Evolutionary conservation across 192 early-diverging fungal genomes (phyloP).

Genomic region (Backusella luteola): DNA sequence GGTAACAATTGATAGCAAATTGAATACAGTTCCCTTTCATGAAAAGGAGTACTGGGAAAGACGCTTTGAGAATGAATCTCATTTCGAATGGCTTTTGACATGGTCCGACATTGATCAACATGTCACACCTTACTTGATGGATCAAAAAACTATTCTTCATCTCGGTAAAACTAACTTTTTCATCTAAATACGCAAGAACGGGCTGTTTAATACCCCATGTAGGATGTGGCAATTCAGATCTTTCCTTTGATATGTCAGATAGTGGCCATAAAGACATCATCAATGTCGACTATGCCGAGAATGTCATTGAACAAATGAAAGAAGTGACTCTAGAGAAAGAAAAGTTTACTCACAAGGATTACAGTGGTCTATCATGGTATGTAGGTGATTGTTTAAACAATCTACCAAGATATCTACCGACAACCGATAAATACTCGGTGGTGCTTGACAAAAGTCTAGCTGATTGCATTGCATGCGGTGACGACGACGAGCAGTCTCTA

Average conservation of each 20-base stretch:
- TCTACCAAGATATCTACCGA: not conserved
- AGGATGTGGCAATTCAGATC: slow-evolving; percentile 37
- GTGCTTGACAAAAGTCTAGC: slow-evolving; percentile 26
- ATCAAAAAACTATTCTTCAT: slow-evolving; percentile 11
- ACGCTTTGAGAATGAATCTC: slow-evolving; percentile 30
- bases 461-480: slow-evolving; percentile 29
- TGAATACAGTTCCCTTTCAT: slow-evolving; percentile 23
- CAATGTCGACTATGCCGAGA: slow-evolving; percentile 35
- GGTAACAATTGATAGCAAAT: not conserved
- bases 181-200: not conserved
- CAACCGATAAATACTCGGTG: slow-evolving; percentile 7
- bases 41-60: slow-evolving; percentile 33
- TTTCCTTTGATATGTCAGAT: slow-evolving; percentile 30
- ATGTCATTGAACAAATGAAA: slow-evolving; percentile 30
- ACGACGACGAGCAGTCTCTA: slow-evolving; percentile 14
- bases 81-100: slow-evolving; percentile 34
- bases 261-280: slow-evolving; percentile 10
- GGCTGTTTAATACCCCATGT: not conserved
- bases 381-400: slow-evolving; percentile 22
- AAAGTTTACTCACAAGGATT: not conserved
- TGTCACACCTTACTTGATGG: slow-evolving; percentile 11
- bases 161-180: not conserved
- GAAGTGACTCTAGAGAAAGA: not conserved
- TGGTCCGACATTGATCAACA: slow-evolving; percentile 7
- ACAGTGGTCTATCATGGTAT: slow-evolving; percentile 6